Conservation (phyloP, 2,329 filamentous ascomycete species). For the Ceratocystis variospora region DNA sequence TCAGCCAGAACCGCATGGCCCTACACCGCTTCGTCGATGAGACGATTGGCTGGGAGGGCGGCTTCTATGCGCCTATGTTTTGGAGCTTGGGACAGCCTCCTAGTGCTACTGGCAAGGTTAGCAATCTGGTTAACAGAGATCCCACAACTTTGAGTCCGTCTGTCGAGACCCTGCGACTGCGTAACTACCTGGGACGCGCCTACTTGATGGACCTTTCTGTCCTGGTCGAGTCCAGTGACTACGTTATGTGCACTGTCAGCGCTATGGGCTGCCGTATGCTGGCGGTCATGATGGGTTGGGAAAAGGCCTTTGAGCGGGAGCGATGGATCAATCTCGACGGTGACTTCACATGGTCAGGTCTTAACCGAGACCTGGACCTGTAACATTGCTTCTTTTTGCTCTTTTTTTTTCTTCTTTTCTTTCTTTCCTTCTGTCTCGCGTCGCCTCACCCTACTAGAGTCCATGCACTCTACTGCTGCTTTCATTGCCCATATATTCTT, state of each 20-base stretch:
- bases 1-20: slow-evolving; percentile 32
- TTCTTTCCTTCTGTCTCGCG: not conserved
- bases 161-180: slow-evolving; percentile 47
- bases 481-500: not conserved
- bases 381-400: slow-evolving; percentile 8
- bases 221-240: slow-evolving; percentile 52
- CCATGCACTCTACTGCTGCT: no score
- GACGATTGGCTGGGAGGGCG: slow-evolving; percentile 74
- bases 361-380: slow-evolving; percentile 25
- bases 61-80: slow-evolving; percentile 71
- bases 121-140: slow-evolving; percentile 29
- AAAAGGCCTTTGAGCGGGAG: slow-evolving; percentile 44
- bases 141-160: slow-evolving; percentile 28
- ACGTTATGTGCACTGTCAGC: slow-evolving; percentile 63
- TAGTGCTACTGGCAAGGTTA: slow-evolving; percentile 26
- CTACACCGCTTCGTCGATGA: slow-evolving; percentile 60
- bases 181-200: slow-evolving; percentile 63
- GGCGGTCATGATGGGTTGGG: slow-evolving; percentile 80
- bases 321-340: slow-evolving; percentile 73
- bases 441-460: no score
- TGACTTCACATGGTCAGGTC: slow-evolving; percentile 45
- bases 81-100: slow-evolving; percentile 54
- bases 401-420: slow-evolving; percentile 4
- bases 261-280: slow-evolving; percentile 58
- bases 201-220: slow-evolving; percentile 73